Evolutionary conservation across 2,329 filamentous ascomycete species (phyloP).

Genomic region (Scytalidium sp.): DNA sequence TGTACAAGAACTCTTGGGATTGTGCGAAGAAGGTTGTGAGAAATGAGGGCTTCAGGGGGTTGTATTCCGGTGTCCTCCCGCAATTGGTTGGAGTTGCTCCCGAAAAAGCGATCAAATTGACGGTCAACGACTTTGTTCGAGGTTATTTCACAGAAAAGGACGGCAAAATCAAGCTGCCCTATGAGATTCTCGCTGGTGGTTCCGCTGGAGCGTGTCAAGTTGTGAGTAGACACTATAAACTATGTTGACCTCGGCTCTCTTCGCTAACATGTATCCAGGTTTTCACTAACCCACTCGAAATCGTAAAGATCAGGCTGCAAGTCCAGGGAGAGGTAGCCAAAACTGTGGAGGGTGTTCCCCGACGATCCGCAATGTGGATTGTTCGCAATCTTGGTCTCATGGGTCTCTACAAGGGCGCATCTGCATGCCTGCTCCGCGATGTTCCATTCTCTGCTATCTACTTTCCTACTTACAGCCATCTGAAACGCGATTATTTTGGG

Average conservation of each 20-base stretch:
- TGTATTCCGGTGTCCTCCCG: conserved; percentile 93
- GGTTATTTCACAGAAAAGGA: conserved; percentile 70
- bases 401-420: conserved; percentile 95
- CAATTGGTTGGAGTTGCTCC: conserved; percentile 98
- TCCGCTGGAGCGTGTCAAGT: conserved; percentile 93
- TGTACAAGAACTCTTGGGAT: conserved; percentile 97
- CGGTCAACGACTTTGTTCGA: conserved; percentile 92
- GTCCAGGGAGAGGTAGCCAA: conserved; percentile 96
- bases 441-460: conserved; percentile 99
- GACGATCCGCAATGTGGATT: conserved; percentile 96
- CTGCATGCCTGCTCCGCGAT: conserved; percentile 89
- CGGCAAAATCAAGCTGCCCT: conserved; percentile 65
- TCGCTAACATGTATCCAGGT: conserved; percentile 53
- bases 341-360: conserved; percentile 74
- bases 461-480: conserved; percentile 93
- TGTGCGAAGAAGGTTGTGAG: conserved; percentile 90
- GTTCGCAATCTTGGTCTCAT: conserved; percentile 90
- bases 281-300: conserved; percentile 97
- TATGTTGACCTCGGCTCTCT: background rate
- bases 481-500: conserved; percentile 93
- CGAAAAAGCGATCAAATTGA: conserved; percentile 99
- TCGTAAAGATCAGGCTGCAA: conserved; percentile 98
- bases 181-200: conserved; percentile 86
- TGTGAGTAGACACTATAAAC: conserved; percentile 51
- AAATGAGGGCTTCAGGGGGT: conserved; percentile 84